These are phyloP conservation scores for Aspergillus ostianus DNA, from an alignment of 495 filamentous ascomycete genomes.

Conservation along the genomic window DNA sequence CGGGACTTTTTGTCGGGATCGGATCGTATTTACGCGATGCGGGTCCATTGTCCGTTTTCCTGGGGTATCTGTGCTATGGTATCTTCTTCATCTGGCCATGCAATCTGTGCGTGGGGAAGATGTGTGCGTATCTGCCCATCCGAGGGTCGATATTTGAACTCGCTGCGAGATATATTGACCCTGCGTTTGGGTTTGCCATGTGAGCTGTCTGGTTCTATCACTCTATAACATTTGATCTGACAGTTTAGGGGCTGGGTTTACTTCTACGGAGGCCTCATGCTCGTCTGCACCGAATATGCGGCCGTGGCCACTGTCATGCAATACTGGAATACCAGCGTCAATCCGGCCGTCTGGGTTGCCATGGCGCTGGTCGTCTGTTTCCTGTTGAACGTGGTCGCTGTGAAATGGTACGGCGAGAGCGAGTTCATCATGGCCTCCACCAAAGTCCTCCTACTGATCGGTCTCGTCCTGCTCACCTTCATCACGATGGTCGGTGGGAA, in stretches of 20 bases:
- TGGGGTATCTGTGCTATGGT: conserved; percentile 56
- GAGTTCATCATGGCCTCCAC: conserved; percentile 73
- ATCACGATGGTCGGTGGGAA: conserved; percentile 69
- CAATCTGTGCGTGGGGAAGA: conserved; percentile 51
- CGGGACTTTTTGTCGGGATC: conserved; percentile 73
- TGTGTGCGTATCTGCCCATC: conserved; percentile 71
- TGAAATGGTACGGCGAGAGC: conserved; percentile 68
- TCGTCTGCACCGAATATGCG: conserved; percentile 66
- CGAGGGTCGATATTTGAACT: conserved; percentile 72
- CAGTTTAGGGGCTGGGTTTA: conserved; percentile 38
- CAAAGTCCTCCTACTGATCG: conserved; percentile 72
- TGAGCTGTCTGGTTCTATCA: no score
- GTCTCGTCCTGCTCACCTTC: conserved; percentile 65
- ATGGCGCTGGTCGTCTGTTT: conserved; percentile 68
- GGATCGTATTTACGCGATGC: conserved; percentile 64
- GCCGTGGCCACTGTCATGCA: conserved; percentile 68
- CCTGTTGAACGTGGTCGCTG: conserved; percentile 63
- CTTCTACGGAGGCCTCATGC: conserved; percentile 35
- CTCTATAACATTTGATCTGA: no score
- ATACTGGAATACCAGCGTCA: conserved; percentile 58
- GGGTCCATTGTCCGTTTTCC: conserved; percentile 64
- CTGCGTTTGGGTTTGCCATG: conserved; percentile 69
- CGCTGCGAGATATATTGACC: conserved; percentile 66
- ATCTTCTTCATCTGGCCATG: conserved; percentile 35
- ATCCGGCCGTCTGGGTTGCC: conserved; percentile 65